Conservation (phyloP, 257 asterid species). For the Ocimum tenuiflorum region DNA sequence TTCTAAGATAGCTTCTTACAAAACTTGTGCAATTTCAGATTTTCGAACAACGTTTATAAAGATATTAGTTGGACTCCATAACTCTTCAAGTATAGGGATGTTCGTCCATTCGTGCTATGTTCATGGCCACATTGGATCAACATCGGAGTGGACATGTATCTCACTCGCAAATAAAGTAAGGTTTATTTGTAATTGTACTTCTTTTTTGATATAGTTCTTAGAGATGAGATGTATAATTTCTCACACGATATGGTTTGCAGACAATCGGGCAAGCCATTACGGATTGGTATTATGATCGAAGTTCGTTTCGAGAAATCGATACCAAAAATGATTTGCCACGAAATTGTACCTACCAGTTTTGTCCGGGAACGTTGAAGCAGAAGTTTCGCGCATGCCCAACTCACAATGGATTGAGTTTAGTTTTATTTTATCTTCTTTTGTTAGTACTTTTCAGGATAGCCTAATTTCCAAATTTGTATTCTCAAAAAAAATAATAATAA, state of each 20-base stretch:
- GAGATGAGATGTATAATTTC: no score
- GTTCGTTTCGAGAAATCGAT: conserved; percentile 1
- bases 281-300: conserved; percentile 17
- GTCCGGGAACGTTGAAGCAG: no score
- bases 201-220: no score
- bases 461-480: no score
- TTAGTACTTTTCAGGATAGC: no score
- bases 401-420: no score
- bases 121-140: neutral
- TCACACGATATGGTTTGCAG: no score
- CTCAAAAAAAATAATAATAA: no score
- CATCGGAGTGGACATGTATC: conserved; percentile 1
- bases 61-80: neutral
- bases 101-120: conserved; percentile 15
- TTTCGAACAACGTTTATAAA: conserved; percentile 12
- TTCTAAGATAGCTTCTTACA: no score
- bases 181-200: neutral
- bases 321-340: neutral
- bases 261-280: neutral
- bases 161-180: conserved; percentile 2
- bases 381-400: no score
- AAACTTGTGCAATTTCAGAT: conserved; percentile 9
- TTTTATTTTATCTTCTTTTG: no score
- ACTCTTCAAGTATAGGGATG: conserved; percentile 4
- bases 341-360: neutral